Conservation (phyloP, 495 filamentous ascomycete genomes). For the Pyrenopolyporus hunteri region DNA sequence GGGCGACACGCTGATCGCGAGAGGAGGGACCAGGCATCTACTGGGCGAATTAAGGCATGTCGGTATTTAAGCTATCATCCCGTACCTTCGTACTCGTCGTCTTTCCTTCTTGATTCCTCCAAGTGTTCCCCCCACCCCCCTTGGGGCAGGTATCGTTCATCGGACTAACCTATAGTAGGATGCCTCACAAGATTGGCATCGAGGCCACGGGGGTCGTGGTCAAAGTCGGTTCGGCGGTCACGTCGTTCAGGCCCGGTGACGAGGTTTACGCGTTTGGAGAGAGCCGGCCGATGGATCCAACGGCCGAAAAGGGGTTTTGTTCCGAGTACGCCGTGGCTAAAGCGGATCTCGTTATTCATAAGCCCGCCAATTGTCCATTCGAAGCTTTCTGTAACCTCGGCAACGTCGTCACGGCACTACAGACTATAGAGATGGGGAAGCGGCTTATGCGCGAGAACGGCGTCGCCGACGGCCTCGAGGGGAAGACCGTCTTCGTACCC, state of each 20-base stretch:
- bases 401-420: slow-evolving; percentile 49
- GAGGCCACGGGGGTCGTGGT: slow-evolving; percentile 53
- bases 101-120: too few relatives aligned
- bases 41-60: slow-evolving; percentile 26
- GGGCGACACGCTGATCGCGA: slow-evolving; percentile 57
- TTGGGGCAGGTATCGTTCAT: too few relatives aligned
- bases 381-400: slow-evolving; percentile 47
- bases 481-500: slow-evolving; percentile 63
- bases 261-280: slow-evolving; percentile 52
- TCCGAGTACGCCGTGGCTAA: slow-evolving; percentile 49
- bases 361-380: slow-evolving; percentile 47
- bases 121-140: too few relatives aligned
- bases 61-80: too few relatives aligned
- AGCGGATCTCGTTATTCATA: slow-evolving; percentile 41
- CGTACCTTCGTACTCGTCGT: too few relatives aligned
- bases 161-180: neutral
- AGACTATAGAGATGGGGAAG: slow-evolving; percentile 51
- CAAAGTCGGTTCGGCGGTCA: slow-evolving; percentile 51
- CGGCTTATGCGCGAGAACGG: slow-evolving; percentile 44
- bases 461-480: slow-evolving; percentile 45
- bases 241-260: slow-evolving; percentile 55
- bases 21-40: slow-evolving; percentile 28
- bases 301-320: slow-evolving; percentile 35
- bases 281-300: slow-evolving; percentile 39
- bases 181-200: slow-evolving; percentile 40